phyloP scores from a whole-genome alignment of 2,329 filamentous ascomycete genomes.

The Sphaerostilbella broomeana region DNA sequence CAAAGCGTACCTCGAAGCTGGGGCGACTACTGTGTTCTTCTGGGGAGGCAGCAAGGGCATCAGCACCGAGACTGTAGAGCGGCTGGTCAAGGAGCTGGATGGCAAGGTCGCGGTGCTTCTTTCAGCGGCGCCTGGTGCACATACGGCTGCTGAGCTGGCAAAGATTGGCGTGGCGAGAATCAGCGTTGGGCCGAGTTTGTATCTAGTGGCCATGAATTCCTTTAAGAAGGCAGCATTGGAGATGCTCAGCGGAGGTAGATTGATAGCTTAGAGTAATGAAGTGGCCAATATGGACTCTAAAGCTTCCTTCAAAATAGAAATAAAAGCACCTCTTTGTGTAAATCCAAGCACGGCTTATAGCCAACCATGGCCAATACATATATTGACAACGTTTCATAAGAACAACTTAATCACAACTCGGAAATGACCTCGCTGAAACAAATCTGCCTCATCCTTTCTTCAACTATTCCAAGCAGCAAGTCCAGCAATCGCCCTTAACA shows the following conservation, averaged over 20 bases:
- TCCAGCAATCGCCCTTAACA: constrained; percentile 1
- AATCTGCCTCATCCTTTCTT: too few relatives aligned
- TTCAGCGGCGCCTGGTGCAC: constrained; percentile 27
- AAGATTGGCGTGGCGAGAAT: constrained; percentile 48
- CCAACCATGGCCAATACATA: too few relatives aligned
- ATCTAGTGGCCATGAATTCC: constrained; percentile 32
- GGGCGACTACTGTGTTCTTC: constrained; percentile 54
- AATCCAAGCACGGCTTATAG: too few relatives aligned
- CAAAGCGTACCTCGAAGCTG: constrained; percentile 49
- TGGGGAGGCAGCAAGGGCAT: constrained; percentile 47
- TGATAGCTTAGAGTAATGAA: constrained; percentile 2
- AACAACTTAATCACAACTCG: too few relatives aligned
- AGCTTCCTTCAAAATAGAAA: too few relatives aligned
- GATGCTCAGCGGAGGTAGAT: constrained; percentile 24
- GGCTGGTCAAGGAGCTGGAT: constrained; percentile 40
- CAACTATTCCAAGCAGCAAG: constrained; percentile 4
- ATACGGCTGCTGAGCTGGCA: constrained; percentile 39
- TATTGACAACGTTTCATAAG: too few relatives aligned
- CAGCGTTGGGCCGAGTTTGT: constrained; percentile 46
- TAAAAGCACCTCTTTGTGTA: too few relatives aligned
- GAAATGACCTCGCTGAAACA: too few relatives aligned
- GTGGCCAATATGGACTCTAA: too few relatives aligned
- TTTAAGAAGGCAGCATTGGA: constrained; percentile 28
- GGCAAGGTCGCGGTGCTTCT: constrained; percentile 45
- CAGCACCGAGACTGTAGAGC: constrained; percentile 38